Percentiles rank a stretch among this genome's conserved stretches.
These are phyloP conservation scores for Aureoboletus auriporus DNA, from an alignment of 768 basidiomycete genomes.

Conservation along the genomic window DNA sequence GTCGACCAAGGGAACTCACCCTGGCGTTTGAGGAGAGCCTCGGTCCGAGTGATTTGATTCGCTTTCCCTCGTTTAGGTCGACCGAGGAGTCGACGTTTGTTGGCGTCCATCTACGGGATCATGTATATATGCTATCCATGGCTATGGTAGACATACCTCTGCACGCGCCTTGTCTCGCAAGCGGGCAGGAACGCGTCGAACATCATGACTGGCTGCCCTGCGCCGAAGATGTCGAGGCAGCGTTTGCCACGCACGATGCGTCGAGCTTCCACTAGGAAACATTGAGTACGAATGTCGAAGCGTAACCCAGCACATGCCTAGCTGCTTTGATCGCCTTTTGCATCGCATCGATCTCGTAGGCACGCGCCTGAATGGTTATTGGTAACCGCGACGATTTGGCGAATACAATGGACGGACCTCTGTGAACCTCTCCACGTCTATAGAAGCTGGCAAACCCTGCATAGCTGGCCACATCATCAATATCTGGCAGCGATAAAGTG, in stretches of 20 bases:
- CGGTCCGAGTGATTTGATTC: conserved; percentile 54
- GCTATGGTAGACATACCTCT: conserved; percentile 54
- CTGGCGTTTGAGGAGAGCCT: conserved; percentile 67
- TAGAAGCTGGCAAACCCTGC: conserved; percentile 59
- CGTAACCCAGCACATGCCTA: conserved; percentile 37
- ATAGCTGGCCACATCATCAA: conserved; percentile 37
- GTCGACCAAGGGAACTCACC: conserved; percentile 38
- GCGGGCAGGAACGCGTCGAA: conserved; percentile 82
- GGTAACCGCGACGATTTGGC: neutral
- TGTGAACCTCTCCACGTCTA: conserved; percentile 87
- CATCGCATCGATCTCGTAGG: conserved; percentile 90
- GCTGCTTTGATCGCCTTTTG: conserved; percentile 80
- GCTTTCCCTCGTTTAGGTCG: conserved; percentile 63
- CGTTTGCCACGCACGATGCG: conserved; percentile 87
- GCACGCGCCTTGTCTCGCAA: conserved; percentile 76
- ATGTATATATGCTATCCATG: conserved; percentile 22
- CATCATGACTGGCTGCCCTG: conserved; percentile 92
- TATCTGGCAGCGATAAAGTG: neutral
- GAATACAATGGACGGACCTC: conserved; percentile 47
- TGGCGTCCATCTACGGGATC: conserved; percentile 49
- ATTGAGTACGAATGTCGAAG: neutral
- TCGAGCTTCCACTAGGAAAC: conserved; percentile 53
- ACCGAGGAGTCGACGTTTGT: conserved; percentile 38
- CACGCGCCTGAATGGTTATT: conserved; percentile 55
- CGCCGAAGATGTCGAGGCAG: conserved; percentile 89